Evolutionary conservation across 2,329 filamentous ascomycete species (phyloP), one percentile per base, ranked within the genome.

Genomic region (Emergomyces africanus): DNA sequence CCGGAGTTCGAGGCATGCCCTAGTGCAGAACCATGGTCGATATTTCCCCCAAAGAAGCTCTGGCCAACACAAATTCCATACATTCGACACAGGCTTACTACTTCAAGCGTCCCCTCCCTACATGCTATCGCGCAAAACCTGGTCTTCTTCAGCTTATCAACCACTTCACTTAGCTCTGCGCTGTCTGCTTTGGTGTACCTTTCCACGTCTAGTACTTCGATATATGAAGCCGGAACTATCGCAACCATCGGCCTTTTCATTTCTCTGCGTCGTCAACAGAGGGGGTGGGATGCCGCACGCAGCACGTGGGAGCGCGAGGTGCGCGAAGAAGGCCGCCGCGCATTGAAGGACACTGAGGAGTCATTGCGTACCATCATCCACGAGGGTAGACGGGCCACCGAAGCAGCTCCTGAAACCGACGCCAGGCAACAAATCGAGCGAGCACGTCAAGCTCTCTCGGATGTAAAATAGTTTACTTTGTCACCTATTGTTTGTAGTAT

Each of bases 31-130:
- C 23, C 53, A 1, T n/a, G 41, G 3, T 37, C 33, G n/a, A 37
- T 35, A 18, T 20, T 33, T 25, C 10, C 30, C 12, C n/a, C n/a
- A n/a, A 20, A 37, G 23, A 55, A 35, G 33, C 82, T 80, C 30
- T 95, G 88, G 89, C 89, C 86, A 1, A 80, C 82, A 2, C 83
- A 89, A 60, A 92, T 96, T 61, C 78, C 86, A 15, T 79, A 82
- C 30, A 85, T 86, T 8, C 83, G 90, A n/a, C 76, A 79, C 41
- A 83, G 84, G 63, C 79, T 90, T 2, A 78, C 84, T 48, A 74
- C 78, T n/a, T 79, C 83, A 61, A 88, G 85, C 0, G 79, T 90
- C 1, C 85, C 86, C 1, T 82, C 84, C 1, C 76, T 91, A 3
- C 87, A 90, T 67, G 83, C 86, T 1, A 76, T 89, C 0, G 86